Evolutionary conservation across 768 basidiomycete species (phyloP), one percentile per base, ranked within the genome.

Genomic region (Tylopilus subfusipes): DNA sequence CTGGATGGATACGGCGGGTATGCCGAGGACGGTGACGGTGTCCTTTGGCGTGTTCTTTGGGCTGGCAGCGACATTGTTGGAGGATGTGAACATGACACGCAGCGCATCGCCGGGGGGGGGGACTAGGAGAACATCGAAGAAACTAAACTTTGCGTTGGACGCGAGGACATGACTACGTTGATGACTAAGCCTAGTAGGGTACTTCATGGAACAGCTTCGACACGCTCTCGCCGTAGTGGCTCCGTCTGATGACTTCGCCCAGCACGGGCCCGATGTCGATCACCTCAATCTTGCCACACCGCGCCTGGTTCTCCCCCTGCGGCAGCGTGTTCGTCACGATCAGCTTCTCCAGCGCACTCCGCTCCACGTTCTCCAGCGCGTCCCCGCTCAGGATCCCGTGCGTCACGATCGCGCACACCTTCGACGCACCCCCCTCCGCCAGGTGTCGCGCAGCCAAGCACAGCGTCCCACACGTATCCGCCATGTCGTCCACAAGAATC

Each of bases 281-380:
- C 50, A 94, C 91, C 74, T 94, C 92, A 40, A 99, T 83, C 74
- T 93, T 91, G 40, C 72, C 71, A 72, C 90, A 92, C 50, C 68
- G 71, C 36, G 75, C 80, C 70, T 84, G 80, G 73, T 95, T 91
- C 63, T 76, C 84, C 48, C 78, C 67, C 72, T 98, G 97, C 50
- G 97, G 97, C 38, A 98, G 82, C 71, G 95, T 97, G 76, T 99
- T 99, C 66, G 97, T 98, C 66, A 99, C 96, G 53, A 98, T 93
- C 68, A 99, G 75, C 78, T 96, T 93, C 74, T 93, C 88, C 67
- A 99, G 79, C 51, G 81, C 80, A 55, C 90, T 89, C 62, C 77
- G 78, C 63, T 80, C 77, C 34, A 99, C 81, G 9, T 78, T 76
- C 68, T 82, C 77, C 63, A 98, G 79, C 45, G 97, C 94, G 61